Evolutionary conservation across 257 asterid species (phyloP).

Genomic region (Primulina tabacum): DNA sequence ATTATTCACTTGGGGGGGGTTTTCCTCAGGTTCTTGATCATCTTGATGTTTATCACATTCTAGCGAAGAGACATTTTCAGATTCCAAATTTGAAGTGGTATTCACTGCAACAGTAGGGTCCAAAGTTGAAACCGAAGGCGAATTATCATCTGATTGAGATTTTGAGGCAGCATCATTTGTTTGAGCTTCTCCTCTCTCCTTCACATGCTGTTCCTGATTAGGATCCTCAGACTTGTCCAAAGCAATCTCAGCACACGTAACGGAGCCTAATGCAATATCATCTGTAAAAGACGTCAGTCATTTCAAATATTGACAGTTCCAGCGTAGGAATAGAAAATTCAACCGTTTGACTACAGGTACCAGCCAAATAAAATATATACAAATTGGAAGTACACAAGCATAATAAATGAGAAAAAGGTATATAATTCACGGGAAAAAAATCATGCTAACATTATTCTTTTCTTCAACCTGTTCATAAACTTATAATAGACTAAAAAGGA

Average conservation of each 20-base stretch:
- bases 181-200: slow-evolving; percentile 20
- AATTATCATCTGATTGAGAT: slow-evolving; percentile 22
- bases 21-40: slow-evolving; percentile 17
- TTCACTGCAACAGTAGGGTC: slow-evolving; percentile 20
- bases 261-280: slow-evolving; percentile 24
- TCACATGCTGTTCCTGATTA: slow-evolving; percentile 23
- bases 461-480: not conserved
- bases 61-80: slow-evolving; percentile 22
- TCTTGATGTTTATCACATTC: slow-evolving; percentile 27
- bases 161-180: slow-evolving; percentile 30
- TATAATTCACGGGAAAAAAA: not conserved
- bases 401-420: slow-evolving; percentile 2
- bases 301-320: not conserved
- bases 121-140: slow-evolving; percentile 25
- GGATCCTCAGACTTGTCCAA: slow-evolving; percentile 24
- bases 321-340: slow-evolving; percentile 4
- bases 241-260: slow-evolving; percentile 23
- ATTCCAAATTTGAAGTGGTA: slow-evolving; percentile 20
- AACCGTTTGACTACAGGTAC: not conserved
- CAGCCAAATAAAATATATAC: slow-evolving; percentile 1
- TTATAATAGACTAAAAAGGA: not conserved
- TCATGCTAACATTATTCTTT: not conserved
- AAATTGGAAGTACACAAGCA: slow-evolving; percentile 14
- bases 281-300: slow-evolving; percentile 3
- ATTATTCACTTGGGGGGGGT: slow-evolving; percentile 22